Evolutionary conservation across 352 stramenopile genomes (phyloP).

Genomic region (Vaucheria bursata): DNA sequence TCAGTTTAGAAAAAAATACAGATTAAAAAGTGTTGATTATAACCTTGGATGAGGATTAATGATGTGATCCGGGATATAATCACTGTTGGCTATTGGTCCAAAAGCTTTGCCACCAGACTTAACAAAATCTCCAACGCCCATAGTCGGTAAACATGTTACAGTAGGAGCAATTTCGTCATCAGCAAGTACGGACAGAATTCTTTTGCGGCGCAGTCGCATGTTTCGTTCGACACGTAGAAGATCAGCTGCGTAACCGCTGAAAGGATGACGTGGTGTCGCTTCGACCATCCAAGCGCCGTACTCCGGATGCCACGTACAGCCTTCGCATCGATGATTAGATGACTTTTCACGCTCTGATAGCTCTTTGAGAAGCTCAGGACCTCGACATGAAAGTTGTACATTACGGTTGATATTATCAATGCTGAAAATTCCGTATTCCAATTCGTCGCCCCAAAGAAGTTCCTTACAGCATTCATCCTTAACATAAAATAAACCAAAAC

Average conservation of each 20-base stretch:
- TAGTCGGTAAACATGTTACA: conserved; percentile 87
- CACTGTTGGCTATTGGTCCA: conserved; percentile 77
- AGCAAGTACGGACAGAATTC: conserved; percentile 80
- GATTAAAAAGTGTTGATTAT: no score
- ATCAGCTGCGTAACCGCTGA: conserved; percentile 40
- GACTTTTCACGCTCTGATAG: conserved; percentile 74
- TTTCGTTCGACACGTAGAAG: conserved; percentile 78
- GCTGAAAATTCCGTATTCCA: conserved; percentile 16
- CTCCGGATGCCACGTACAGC: conserved; percentile 95
- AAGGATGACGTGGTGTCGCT: conserved; percentile 20
- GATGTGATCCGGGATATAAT: conserved; percentile 91
- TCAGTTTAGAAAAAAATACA: no score
- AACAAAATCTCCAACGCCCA: conserved; percentile 87
- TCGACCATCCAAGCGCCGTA: conserved; percentile 45
- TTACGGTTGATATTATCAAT: not conserved
- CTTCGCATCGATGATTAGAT: conserved; percentile 60
- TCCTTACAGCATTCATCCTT: conserved; percentile 34
- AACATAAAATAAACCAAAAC: not conserved
- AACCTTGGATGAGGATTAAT: conserved; percentile 98
- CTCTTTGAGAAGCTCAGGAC: conserved; percentile 65
- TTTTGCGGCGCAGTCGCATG: conserved; percentile 88
- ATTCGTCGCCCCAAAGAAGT: conserved; percentile 48
- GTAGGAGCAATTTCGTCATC: conserved; percentile 92
- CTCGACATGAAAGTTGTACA: not conserved
- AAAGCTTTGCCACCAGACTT: conserved; percentile 54